These are phyloP conservation scores for Fraxinus greggii DNA, from an alignment of 305 asterid species.

Conservation along the genomic window DNA sequence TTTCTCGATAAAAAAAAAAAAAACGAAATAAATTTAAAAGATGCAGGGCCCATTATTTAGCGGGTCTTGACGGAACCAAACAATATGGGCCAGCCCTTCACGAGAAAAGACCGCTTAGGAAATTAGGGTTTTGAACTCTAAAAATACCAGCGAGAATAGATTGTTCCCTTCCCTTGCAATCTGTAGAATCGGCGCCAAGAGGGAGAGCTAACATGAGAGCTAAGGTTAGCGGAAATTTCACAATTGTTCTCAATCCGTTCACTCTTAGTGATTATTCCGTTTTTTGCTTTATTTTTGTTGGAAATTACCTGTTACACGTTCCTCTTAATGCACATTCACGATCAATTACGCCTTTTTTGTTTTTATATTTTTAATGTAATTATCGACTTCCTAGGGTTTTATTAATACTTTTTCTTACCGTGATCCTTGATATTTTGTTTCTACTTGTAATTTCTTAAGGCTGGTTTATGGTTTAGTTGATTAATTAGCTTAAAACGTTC, in stretches of 20 bases:
- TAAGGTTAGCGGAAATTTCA: slow-evolving; percentile 25
- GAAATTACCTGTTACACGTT: not conserved
- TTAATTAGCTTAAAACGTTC: not conserved
- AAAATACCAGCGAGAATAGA: not conserved
- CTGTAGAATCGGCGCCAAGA: not conserved
- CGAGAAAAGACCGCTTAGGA: not conserved
- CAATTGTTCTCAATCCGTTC: not conserved
- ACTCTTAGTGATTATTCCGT: not conserved
- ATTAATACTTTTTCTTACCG: not conserved
- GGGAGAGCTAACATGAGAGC: slow-evolving; percentile 37
- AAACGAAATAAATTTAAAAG: no score
- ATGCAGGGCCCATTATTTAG: not conserved
- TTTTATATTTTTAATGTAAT: not conserved
- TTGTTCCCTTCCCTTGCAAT: not conserved
- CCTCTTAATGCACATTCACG: not conserved
- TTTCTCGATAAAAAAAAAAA: no score
- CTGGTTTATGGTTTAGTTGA: not conserved
- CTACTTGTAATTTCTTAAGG: not conserved
- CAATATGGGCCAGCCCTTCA: not conserved
- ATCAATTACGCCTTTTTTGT: not conserved
- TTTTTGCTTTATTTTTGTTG: not conserved
- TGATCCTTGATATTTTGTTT: not conserved
- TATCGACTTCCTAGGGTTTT: not conserved
- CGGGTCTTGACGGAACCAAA: not conserved
- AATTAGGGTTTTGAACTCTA: slow-evolving; percentile 16